Base-by-base conservation (phyloP, 2,329 filamentous ascomycete species). In the Thelonectria rubi region DNA sequence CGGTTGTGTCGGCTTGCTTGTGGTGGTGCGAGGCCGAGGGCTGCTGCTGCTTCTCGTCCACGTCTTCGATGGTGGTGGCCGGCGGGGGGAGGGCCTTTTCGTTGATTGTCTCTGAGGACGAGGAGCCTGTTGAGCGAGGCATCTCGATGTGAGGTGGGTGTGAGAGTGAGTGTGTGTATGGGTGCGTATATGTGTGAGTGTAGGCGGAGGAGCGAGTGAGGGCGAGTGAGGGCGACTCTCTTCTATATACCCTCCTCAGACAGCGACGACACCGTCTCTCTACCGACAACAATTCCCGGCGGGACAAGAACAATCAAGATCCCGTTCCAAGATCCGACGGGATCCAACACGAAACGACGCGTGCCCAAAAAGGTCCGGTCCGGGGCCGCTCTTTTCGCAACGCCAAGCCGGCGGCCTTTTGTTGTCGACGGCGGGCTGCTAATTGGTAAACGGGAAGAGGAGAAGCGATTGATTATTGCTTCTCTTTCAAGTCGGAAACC, bases 81-180 rank as follows among this genome's bases (percentile, higher is more conserved):
- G 26, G 39, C 5, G 63, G 50, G 34, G 43, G 50, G 10, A 60
- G 50, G 15, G 56, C 58, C 49, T 65, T 64, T 48, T 73, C 71
- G 51, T 66, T 64, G 42, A 66, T 60, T 15, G 71, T 73, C 55
- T 64, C 65, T 5, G 71, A 73, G 42, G 71, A 72, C 47, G 70
- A 72, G 17, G 69, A 67, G 45, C 39, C 60, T 24, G 60, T 66
- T 62, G 72, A 71, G 39, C 61, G 57, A 43, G 64, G 26, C 72
- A 73, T 73, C 21, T n/a, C n/a, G n/a, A n/a, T n/a, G n/a, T n/a
- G n/a, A n/a, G n/a, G n/a, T 30, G 26, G 4, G 26, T 30, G 42
- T 12, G 21, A 9, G 11, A 8, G 10, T 12, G 42, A 34, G 45
- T 24, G 34, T 49, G 21, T 47, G 24, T 34, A 32, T 45, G 47